Evolutionary conservation across 768 basidiomycete species (phyloP).

Genomic region (Psilocybe tampanensis): DNA sequence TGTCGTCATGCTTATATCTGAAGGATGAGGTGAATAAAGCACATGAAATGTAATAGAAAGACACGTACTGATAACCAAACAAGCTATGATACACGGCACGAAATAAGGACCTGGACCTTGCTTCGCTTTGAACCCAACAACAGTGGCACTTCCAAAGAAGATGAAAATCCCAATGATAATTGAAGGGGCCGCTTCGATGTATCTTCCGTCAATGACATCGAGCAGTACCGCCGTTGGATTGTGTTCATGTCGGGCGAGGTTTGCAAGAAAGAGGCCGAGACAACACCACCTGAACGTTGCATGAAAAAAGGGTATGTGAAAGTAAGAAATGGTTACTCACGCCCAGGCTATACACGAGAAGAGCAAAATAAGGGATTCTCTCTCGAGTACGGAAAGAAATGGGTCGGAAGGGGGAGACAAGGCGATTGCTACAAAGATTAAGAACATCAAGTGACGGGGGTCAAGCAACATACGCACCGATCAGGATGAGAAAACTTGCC

Average conservation of each 20-base stretch:
- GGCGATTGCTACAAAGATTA: slow-evolving; percentile 47
- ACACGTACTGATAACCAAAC: slow-evolving; percentile 56
- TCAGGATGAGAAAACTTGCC: slow-evolving; percentile 66
- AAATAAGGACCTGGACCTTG: slow-evolving; percentile 66
- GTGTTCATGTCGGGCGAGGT: slow-evolving; percentile 51
- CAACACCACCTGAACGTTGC: slow-evolving; percentile 56
- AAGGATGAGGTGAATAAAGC: neutral
- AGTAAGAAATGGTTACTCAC: slow-evolving; percentile 42
- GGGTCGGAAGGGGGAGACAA: slow-evolving; percentile 70
- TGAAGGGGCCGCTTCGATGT: slow-evolving; percentile 63
- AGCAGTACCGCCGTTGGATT: slow-evolving; percentile 37
- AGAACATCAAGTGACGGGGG: neutral
- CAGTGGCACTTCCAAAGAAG: slow-evolving; percentile 57
- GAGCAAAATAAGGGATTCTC: slow-evolving; percentile 55
- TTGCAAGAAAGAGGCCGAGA: slow-evolving; percentile 64
- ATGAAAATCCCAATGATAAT: slow-evolving; percentile 65
- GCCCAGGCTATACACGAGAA: slow-evolving; percentile 59
- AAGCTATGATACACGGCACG: slow-evolving; percentile 57
- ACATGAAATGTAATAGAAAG: neutral
- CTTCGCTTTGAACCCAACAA: slow-evolving; percentile 62
- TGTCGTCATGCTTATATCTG: slow-evolving; percentile 62
- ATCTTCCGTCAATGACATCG: slow-evolving; percentile 51
- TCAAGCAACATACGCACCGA: slow-evolving; percentile 40
- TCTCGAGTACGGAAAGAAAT: slow-evolving; percentile 68
- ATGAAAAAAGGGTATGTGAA: neutral